These are phyloP conservation scores for Ogataea pignaliae DNA, from an alignment of 805 yeast species.

Conservation along the genomic window DNA sequence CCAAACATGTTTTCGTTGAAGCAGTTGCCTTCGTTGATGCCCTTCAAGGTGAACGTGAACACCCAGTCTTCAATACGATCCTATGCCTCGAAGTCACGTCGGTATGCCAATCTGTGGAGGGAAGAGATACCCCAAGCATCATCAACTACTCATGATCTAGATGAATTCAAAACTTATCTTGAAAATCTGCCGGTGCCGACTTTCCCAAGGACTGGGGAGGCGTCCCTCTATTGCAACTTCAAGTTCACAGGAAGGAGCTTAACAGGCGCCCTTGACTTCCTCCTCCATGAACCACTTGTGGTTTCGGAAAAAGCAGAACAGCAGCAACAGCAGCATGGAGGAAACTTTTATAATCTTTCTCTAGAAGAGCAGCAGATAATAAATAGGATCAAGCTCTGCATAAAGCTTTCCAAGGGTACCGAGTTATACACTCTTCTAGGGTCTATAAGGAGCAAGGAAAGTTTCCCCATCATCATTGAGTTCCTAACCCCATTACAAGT, in stretches of 20 bases:
- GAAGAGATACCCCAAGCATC: no score
- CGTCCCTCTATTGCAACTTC: conserved; percentile 2
- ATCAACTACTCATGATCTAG: conserved; percentile 2
- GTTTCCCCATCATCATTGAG: conserved; percentile 1
- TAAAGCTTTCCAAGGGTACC: conserved; percentile 9
- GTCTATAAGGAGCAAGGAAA: background rate
- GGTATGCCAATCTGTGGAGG: no score
- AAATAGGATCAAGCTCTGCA: conserved; percentile 7
- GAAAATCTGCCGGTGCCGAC: conserved; percentile 1
- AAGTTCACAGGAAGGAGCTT: conserved; percentile 10
- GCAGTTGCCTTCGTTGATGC: no score
- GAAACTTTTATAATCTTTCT: no score
- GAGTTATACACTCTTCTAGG: conserved; percentile 8
- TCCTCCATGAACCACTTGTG: no score
- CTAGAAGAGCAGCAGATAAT: conserved; percentile 1
- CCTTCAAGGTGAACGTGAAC: no score
- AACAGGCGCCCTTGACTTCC: background rate
- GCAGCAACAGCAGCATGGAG: no score
- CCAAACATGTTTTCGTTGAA: no score
- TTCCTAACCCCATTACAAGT: conserved; percentile 11
- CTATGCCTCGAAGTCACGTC: no score
- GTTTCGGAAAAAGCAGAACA: no score
- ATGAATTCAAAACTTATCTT: conserved; percentile 6
- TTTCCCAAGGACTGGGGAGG: background rate
- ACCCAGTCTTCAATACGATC: no score